These are phyloP conservation scores for Phytophthora pseudosyringae DNA, from an alignment of 352 stramenopile species.

Conservation along the genomic window DNA sequence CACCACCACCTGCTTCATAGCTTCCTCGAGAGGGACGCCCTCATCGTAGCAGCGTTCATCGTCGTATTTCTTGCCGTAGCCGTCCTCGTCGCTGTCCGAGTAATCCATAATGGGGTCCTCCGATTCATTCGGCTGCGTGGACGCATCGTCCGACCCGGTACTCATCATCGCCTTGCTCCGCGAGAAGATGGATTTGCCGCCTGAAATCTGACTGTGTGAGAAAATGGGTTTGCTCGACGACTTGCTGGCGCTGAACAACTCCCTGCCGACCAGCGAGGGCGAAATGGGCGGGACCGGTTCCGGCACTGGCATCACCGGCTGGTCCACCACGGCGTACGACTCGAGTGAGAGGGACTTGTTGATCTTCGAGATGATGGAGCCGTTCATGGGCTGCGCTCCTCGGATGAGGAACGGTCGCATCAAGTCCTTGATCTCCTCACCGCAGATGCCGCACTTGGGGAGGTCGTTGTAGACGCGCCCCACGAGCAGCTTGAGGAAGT, in stretches of 20 bases:
- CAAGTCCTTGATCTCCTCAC: constrained; percentile 69
- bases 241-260: constrained; percentile 49
- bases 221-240: constrained; percentile 48
- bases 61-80: constrained; percentile 57
- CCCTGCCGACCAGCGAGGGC: constrained; percentile 21
- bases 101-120: constrained; percentile 55
- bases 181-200: constrained; percentile 41
- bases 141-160: constrained; percentile 45
- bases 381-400: constrained; percentile 76
- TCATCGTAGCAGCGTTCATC: constrained; percentile 76
- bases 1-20: constrained; percentile 83
- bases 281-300: constrained; percentile 44
- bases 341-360: constrained; percentile 74
- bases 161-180: constrained; percentile 43
- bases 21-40: constrained; percentile 70
- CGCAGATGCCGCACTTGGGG: constrained; percentile 77
- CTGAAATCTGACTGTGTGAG: constrained; percentile 41
- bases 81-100: constrained; percentile 47
- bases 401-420: constrained; percentile 80
- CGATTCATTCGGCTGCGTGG: constrained; percentile 59
- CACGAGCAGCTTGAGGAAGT: constrained; percentile 79
- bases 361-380: constrained; percentile 75
- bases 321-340: constrained; percentile 65
- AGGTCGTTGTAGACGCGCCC: constrained; percentile 74
- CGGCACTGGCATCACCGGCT: constrained; percentile 37